Evolutionary conservation across 78 protist genomes (phyloP).

Genomic region (Anaeramoeba flamelloides): DNA sequence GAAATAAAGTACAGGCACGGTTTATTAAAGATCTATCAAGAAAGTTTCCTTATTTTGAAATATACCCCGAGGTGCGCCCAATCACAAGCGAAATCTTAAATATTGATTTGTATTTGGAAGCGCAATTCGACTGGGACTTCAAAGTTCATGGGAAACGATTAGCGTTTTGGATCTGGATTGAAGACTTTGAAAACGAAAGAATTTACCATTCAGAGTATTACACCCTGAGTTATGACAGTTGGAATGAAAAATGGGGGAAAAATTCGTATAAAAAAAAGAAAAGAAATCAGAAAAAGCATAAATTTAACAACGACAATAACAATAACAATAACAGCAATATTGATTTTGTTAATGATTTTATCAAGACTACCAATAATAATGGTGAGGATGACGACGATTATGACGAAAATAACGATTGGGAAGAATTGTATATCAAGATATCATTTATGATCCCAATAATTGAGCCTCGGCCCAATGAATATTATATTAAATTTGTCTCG

Average conservation of each 20-base stretch:
- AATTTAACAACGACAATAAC: too few species aligned
- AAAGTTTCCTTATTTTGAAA: background rate
- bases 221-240: constrained; percentile 31
- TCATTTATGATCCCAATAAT: constrained; percentile 17
- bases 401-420: background rate
- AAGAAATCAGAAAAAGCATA: background rate
- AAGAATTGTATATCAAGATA: constrained; percentile 3
- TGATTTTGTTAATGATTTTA: too few species aligned
- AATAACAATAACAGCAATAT: too few species aligned
- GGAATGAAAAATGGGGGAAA: constrained; percentile 15
- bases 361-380: too few species aligned
- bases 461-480: constrained; percentile 38
- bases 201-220: constrained; percentile 69
- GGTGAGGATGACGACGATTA: too few species aligned
- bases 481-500: constrained; percentile 57
- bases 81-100: background rate
- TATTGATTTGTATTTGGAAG: background rate
- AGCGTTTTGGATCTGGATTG: constrained; percentile 24
- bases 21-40: background rate
- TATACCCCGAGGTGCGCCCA: background rate
- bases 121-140: background rate
- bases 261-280: constrained; percentile 24
- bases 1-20: background rate
- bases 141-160: background rate
- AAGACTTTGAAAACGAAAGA: constrained; percentile 31